phyloP scores from a whole-genome alignment of 2,329 filamentous ascomycete genomes.

The Paecilomyces sp. region DNA sequence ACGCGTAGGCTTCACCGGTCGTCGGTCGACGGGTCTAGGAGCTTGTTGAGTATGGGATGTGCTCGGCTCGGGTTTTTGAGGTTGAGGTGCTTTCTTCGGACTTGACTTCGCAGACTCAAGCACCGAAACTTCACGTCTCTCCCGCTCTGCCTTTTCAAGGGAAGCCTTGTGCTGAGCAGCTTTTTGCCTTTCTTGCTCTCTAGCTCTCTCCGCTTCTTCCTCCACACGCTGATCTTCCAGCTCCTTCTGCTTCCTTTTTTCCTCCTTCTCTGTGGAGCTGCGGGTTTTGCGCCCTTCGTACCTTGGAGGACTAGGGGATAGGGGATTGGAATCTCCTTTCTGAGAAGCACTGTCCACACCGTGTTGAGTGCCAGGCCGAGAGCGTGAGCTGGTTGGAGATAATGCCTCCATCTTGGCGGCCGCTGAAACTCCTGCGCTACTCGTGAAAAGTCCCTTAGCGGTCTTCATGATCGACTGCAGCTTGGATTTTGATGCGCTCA shows the following conservation, averaged over 20 bases:
- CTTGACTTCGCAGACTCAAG: constrained; percentile 10
- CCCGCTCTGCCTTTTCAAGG: constrained; percentile 28
- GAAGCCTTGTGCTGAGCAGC: constrained; percentile 20
- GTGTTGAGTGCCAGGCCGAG: constrained; percentile 20
- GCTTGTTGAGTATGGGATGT: constrained; percentile 11
- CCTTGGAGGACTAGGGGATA: constrained; percentile 22
- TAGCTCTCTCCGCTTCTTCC: constrained; percentile 24
- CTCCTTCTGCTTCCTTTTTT: constrained; percentile 29
- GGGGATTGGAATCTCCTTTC: constrained; percentile 12
- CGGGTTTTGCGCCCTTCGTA: constrained; percentile 45
- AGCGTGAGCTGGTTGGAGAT: constrained; percentile 30
- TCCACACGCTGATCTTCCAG: constrained; percentile 29
- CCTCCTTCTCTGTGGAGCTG: constrained; percentile 52
- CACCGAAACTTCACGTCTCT: constrained; percentile 17
- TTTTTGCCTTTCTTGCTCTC: constrained; percentile 29
- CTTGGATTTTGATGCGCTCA: constrained; percentile 89
- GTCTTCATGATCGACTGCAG: constrained; percentile 85
- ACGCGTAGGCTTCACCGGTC: constrained; percentile 37
- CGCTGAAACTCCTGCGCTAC: constrained; percentile 55
- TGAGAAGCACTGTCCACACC: constrained; percentile 15
- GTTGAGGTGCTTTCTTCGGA: constrained; percentile 18
- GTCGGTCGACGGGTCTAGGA: constrained; percentile 29
- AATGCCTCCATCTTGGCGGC: constrained; percentile 52
- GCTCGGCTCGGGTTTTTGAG: constrained; percentile 19
- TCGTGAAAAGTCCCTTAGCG: constrained; percentile 78